phyloP scores from a whole-genome alignment of 495 filamentous ascomycete genomes.

The Collariella sp. region DNA sequence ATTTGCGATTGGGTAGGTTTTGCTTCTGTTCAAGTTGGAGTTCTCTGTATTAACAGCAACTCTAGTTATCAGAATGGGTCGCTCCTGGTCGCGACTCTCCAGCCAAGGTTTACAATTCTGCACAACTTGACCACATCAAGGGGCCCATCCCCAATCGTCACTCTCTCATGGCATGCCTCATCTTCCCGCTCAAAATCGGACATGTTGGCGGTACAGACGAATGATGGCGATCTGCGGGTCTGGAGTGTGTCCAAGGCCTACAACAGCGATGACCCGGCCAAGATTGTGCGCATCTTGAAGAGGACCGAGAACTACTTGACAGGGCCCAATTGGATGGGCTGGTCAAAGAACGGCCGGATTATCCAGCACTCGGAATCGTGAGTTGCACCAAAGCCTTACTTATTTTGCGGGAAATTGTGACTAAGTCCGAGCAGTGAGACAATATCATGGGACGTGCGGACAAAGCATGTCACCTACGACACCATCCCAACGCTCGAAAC shows the following conservation, averaged over 20 bases:
- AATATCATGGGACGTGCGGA: slow-evolving; percentile 90
- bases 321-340: slow-evolving; percentile 91
- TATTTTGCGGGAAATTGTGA: slow-evolving; percentile 11
- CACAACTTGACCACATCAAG: slow-evolving; percentile 81
- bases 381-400: slow-evolving; percentile 30
- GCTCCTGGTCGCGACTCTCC: slow-evolving; percentile 78
- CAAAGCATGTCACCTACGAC: slow-evolving; percentile 87
- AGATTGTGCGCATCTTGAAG: slow-evolving; percentile 82
- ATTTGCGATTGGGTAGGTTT: slow-evolving; percentile 84
- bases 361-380: slow-evolving; percentile 89
- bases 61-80: slow-evolving; percentile 89
- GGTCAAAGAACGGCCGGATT: slow-evolving; percentile 96
- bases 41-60: neutral
- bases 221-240: slow-evolving; percentile 86
- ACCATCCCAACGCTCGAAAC: slow-evolving; percentile 75
- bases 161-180: slow-evolving; percentile 94
- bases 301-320: slow-evolving; percentile 61
- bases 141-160: slow-evolving; percentile 77
- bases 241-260: slow-evolving; percentile 93
- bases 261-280: slow-evolving; percentile 62
- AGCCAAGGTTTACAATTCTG: slow-evolving; percentile 88
- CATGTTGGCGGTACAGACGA: slow-evolving; percentile 90
- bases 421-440: slow-evolving; percentile 59
- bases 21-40: neutral
- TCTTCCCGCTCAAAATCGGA: slow-evolving; percentile 96